These are phyloP conservation scores for Ceratocystiopsis brevicomis DNA, from an alignment of 2,329 filamentous ascomycete species.

Conservation along the genomic window DNA sequence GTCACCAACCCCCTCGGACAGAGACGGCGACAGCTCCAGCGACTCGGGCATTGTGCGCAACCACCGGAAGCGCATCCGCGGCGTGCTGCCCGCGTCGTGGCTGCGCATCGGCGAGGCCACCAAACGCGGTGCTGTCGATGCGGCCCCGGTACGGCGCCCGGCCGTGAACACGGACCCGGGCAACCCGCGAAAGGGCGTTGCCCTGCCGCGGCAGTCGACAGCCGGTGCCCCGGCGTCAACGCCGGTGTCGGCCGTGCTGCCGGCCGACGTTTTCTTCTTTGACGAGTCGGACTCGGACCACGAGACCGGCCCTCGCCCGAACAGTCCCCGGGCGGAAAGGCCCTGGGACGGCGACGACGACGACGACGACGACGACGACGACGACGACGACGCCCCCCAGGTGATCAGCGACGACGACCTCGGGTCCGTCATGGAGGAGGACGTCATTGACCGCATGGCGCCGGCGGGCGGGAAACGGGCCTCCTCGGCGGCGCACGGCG, in stretches of 20 bases:
- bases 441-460: conserved; percentile 32
- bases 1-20: background rate
- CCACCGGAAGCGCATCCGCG: conserved; percentile 30
- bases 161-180: too few relatives aligned
- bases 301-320: too few relatives aligned
- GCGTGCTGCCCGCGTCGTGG: conserved; percentile 50
- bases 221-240: too few relatives aligned
- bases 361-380: conserved; percentile 6
- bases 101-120: conserved; percentile 34
- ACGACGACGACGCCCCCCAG: conserved; percentile 2
- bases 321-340: too few relatives aligned
- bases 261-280: conserved; percentile 18
- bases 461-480: conserved; percentile 23
- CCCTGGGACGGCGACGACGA: too few relatives aligned
- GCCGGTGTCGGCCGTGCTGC: too few relatives aligned
- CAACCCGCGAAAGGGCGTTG: conserved; percentile 24
- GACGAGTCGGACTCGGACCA: conserved; percentile 19
- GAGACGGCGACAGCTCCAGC: conserved; percentile 15
- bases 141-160: too few relatives aligned
- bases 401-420: conserved; percentile 30
- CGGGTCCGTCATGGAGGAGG: conserved; percentile 27
- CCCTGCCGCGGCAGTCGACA: conserved; percentile 21
- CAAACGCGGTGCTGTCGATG: too few relatives aligned
- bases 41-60: conserved; percentile 22
- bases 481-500: conserved; percentile 12